phyloP scores from a whole-genome alignment of 768 basidiomycete genomes.

The Lactarius sanguifluus region DNA sequence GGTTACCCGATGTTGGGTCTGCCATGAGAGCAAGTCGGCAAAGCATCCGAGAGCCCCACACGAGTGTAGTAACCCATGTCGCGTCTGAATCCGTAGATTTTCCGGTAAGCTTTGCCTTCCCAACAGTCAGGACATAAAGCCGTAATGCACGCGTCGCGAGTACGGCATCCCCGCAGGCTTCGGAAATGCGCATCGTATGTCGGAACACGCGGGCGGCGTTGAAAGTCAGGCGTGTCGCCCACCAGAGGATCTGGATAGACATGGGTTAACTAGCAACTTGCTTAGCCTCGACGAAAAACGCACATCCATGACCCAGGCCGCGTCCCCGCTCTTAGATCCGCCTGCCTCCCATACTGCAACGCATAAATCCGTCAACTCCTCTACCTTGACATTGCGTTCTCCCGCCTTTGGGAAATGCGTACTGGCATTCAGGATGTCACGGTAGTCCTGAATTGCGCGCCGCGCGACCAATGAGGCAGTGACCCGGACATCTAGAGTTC shows the following conservation, averaged over 20 bases:
- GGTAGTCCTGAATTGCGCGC: conserved; percentile 69
- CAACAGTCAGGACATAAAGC: conserved; percentile 81
- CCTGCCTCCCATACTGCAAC: conserved; percentile 80
- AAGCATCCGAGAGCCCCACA: conserved; percentile 77
- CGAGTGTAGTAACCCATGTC: conserved; percentile 74
- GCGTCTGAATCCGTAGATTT: conserved; percentile 62
- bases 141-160: conserved; percentile 74
- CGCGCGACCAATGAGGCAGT: conserved; percentile 61
- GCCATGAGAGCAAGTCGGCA: conserved; percentile 48
- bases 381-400: conserved; percentile 72
- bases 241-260: conserved; percentile 73
- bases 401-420: conserved; percentile 84
- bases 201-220: conserved; percentile 85
- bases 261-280: neutral
- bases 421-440: conserved; percentile 60
- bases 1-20: conserved; percentile 22
- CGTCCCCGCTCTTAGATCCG: conserved; percentile 59
- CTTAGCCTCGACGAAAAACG: conserved; percentile 35
- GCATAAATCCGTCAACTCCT: conserved; percentile 79
- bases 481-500: conserved; percentile 28
- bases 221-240: conserved; percentile 92
- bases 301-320: conserved; percentile 82
- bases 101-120: conserved; percentile 73
- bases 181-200: conserved; percentile 76
- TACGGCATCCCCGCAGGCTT: conserved; percentile 55